Conservation (phyloP, 345 rosid species). For the Anacardium occidentale region DNA sequence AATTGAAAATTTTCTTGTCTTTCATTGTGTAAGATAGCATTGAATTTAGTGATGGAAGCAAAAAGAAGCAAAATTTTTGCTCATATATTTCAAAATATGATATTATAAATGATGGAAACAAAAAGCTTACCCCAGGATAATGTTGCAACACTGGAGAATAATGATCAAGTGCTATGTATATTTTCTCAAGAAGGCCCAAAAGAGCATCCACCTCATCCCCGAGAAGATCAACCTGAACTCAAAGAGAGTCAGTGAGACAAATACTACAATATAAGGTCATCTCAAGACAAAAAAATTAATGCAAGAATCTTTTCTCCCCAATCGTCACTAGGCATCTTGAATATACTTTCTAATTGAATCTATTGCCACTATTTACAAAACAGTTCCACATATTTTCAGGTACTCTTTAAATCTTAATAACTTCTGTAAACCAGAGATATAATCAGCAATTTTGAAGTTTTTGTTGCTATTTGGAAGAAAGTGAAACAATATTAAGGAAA, state of each 20-base stretch:
- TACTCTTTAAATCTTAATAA: too few relatives aligned
- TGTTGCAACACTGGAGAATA: constrained; percentile 83
- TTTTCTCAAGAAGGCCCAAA: constrained; percentile 78
- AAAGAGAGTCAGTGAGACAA: constrained; percentile 15
- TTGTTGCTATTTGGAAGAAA: background rate
- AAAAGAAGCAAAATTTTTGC: background rate
- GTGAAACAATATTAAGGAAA: too few relatives aligned
- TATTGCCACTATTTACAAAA: too few relatives aligned
- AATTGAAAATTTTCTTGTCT: background rate
- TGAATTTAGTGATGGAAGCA: background rate
- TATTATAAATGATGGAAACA: too few relatives aligned
- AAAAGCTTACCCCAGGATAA: constrained; percentile 78
- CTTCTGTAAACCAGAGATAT: background rate
- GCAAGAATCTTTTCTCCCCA: too few relatives aligned
- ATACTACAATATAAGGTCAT: too few relatives aligned
- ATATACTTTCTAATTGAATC: background rate
- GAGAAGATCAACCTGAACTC: constrained; percentile 83
- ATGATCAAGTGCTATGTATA: constrained; percentile 90
- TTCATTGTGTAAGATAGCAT: background rate
- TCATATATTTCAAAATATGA: background rate
- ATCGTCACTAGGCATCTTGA: background rate
- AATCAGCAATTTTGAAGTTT: background rate
- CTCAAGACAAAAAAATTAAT: too few relatives aligned
- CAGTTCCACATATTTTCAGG: background rate
- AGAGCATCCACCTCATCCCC: constrained; percentile 87